phyloP scores from a whole-genome alignment of 495 filamentous ascomycete species.

The Aspergillus mulundensis region DNA sequence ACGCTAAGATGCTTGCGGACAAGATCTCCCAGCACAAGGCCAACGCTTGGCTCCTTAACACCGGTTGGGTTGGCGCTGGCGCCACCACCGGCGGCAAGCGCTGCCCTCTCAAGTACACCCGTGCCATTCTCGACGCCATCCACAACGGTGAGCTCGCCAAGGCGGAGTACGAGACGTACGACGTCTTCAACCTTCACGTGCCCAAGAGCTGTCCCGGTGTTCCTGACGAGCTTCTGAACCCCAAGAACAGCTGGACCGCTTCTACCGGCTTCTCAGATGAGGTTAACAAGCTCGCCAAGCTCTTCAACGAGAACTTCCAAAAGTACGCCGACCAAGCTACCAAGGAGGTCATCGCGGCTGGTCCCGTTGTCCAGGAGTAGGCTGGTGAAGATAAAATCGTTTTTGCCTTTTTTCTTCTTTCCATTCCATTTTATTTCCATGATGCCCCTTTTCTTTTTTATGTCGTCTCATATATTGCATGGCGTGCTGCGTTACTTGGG shows the following conservation, averaged over 20 bases:
- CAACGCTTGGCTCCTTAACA: conserved; percentile 98
- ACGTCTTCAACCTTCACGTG: conserved; percentile 92
- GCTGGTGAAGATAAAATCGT: conserved; percentile 9
- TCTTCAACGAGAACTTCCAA: conserved; percentile 97
- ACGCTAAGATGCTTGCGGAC: conserved; percentile 94
- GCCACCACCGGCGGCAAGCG: conserved; percentile 94
- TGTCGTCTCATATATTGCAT: conserved; percentile 24
- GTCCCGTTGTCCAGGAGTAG: conserved; percentile 25
- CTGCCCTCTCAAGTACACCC: conserved; percentile 98
- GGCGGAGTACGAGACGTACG: conserved; percentile 89
- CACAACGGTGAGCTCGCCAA: conserved; percentile 93
- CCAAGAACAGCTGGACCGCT: conserved; percentile 84
- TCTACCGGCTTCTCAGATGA: conserved; percentile 73
- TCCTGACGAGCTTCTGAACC: conserved; percentile 89
- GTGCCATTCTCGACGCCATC: conserved; percentile 96
- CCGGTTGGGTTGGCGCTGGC: conserved; percentile 96
- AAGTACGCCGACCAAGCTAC: conserved; percentile 89
- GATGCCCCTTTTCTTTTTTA: conserved; percentile 1
- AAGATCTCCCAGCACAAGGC: conserved; percentile 94
- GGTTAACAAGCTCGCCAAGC: conserved; percentile 77
- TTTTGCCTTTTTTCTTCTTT: conserved; percentile 6
- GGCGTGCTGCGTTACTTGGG: conserved; percentile 26
- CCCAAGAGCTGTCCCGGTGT: conserved; percentile 83
- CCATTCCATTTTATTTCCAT: conserved; percentile 2
- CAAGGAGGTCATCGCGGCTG: conserved; percentile 56